A percentile compares a stretch with the other conserved stretches of the same genome.
These are phyloP conservation scores for Acacia concinna DNA, from an alignment of 331 rosid genomes.

Conservation along the genomic window DNA sequence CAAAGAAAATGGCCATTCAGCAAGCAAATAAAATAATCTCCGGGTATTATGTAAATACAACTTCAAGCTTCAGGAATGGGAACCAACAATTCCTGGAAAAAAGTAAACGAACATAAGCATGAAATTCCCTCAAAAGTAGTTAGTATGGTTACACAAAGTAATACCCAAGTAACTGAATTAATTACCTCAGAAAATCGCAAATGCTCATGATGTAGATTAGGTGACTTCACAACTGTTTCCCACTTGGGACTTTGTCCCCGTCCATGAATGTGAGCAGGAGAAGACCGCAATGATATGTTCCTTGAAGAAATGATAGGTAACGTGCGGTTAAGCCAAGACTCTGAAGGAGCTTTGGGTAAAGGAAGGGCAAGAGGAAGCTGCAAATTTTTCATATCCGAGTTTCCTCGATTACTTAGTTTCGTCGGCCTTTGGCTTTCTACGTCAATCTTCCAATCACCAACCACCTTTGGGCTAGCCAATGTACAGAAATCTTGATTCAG, in stretches of 20 bases:
- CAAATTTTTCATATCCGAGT: slow-evolving; percentile 21
- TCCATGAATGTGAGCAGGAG: slow-evolving; percentile 34
- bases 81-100: slow-evolving; percentile 57
- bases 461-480: slow-evolving; percentile 26
- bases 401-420: slow-evolving; percentile 31
- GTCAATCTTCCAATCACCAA: slow-evolving; percentile 34
- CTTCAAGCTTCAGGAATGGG: slow-evolving; percentile 68
- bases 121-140: not conserved
- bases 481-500: slow-evolving; percentile 21
- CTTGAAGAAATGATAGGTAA: slow-evolving; percentile 62
- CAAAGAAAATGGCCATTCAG: slow-evolving; percentile 28
- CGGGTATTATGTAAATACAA: slow-evolving; percentile 26
- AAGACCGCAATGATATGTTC: slow-evolving; percentile 42
- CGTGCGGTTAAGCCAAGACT: slow-evolving; percentile 88
- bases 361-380: slow-evolving; percentile 57
- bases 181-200: slow-evolving; percentile 61
- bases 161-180: slow-evolving; percentile 30
- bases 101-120: slow-evolving; percentile 13
- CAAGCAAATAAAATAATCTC: slow-evolving; percentile 13
- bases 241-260: slow-evolving; percentile 39
- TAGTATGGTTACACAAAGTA: slow-evolving; percentile 1
- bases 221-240: slow-evolving; percentile 58
- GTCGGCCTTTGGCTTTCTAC: slow-evolving; percentile 33
- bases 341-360: slow-evolving; percentile 84
- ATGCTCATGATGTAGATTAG: slow-evolving; percentile 43